A percentile compares a stretch with the other conserved stretches of the same genome.
Conservation (phyloP, 306 rosid genomes). For the Cyamopsis tetragonoloba region DNA sequence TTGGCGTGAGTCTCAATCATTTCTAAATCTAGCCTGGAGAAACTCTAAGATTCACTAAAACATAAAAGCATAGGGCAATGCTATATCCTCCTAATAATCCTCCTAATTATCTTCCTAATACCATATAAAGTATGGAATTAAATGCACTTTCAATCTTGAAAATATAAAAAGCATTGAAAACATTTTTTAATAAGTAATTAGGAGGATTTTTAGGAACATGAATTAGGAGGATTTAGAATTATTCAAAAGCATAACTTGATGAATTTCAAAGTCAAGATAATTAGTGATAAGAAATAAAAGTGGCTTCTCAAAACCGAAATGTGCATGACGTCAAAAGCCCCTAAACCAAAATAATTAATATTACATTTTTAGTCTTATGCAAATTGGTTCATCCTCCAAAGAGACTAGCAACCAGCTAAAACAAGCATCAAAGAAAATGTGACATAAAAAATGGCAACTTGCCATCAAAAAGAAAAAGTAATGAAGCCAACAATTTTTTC, state of each 20-base stretch:
- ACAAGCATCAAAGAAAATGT: background rate
- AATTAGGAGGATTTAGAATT: too few species aligned
- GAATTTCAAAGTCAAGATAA: background rate
- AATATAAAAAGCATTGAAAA: too few species aligned
- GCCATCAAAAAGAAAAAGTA: background rate
- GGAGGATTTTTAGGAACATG: too few species aligned
- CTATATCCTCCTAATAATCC: too few species aligned
- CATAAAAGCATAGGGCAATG: too few species aligned
- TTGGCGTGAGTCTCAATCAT: too few species aligned
- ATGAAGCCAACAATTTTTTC: background rate
- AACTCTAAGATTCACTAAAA: background rate
- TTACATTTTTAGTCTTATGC: background rate
- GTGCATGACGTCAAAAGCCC: background rate
- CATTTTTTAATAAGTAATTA: too few species aligned
- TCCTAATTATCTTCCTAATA: too few species aligned
- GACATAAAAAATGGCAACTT: background rate
- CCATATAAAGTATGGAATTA: too few species aligned
- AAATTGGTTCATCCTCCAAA: constrained; percentile 4
- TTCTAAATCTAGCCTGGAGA: background rate
- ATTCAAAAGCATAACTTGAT: background rate
- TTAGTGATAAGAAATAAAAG: background rate
- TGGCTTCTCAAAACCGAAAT: constrained; percentile 12
- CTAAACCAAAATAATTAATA: background rate
- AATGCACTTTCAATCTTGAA: too few species aligned
- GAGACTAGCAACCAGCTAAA: background rate